Evolutionary conservation across 495 filamentous ascomycete species (phyloP), one percentile per base, ranked within the genome.

Genomic region (Jackrogersella multiformis): DNA sequence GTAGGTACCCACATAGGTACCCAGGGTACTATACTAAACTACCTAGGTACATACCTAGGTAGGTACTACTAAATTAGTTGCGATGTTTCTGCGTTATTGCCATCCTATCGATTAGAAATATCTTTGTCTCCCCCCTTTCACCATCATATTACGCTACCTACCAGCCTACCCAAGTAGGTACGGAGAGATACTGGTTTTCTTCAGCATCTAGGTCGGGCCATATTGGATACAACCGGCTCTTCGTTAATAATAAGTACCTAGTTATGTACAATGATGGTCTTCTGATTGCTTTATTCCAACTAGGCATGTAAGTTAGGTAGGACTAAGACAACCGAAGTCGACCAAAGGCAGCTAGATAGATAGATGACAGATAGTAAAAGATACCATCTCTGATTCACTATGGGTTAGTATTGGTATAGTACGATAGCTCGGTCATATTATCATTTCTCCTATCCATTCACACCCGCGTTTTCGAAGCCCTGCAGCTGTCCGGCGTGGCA

Each of bases 61-160:
- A n/a, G n/a, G n/a, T n/a, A n/a, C 20, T 18, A 30, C 23, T 53
- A 20, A 20, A 28, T 13, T 18, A 51, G 0, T 32, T 70, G 61
- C 42, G 67, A 57, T 13, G n/a, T 65, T 70, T 70, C n/a, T 66
- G 61, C 67, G 67, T 62, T 65, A 44, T 26, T 36, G 42, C 58
- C 44, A 46, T 21, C 67, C 61, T 57, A 20, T 61, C 39, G 36
- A 66, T 70, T 24, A 32, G 28, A 26, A 7, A 46, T 32, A 15
- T 20, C 51, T 58, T 57, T 61, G 15, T 61, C 51, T 45, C 54
- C 20, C 54, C 20, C 9, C 32, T 51, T 65, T 53, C 13, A 45
- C 5, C 21, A 7, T 30, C 44, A 42, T 23, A 64, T 57, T 49
- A 64, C 44, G 51, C 42, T 26, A n/a, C n/a, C n/a, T n/a, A n/a